These are phyloP conservation scores for Leptodontidium sp. DNA, from an alignment of 2,329 filamentous ascomycete species.

Conservation along the genomic window DNA sequence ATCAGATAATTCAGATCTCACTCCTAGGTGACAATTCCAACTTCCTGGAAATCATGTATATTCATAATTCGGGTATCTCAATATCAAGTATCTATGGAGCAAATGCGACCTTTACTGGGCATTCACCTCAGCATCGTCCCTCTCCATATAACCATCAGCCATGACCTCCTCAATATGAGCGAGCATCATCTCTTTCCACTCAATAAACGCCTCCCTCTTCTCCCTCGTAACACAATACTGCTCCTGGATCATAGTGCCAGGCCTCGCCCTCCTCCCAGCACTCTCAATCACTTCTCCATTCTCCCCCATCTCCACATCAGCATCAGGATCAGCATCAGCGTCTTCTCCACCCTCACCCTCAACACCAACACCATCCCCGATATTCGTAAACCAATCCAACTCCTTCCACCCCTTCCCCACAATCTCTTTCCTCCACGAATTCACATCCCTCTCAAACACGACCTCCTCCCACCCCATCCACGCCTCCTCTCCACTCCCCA, in stretches of 20 bases:
- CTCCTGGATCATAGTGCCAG: constrained; percentile 74
- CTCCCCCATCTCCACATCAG: constrained; percentile 32
- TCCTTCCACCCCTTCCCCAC: constrained; percentile 57
- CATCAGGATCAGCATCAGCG: constrained; percentile 48
- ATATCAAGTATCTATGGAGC: background rate
- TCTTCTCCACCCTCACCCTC: constrained; percentile 44
- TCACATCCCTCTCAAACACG: constrained; percentile 62
- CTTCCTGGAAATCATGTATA: background rate
- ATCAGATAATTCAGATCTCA: background rate
- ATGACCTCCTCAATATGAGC: constrained; percentile 58
- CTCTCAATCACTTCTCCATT: constrained; percentile 26
- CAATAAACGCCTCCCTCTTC: constrained; percentile 65
- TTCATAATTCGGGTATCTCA: constrained; percentile 10
- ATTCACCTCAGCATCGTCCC: constrained; percentile 28
- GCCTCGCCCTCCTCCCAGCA: constrained; percentile 32
- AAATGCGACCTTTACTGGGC: constrained; percentile 16
- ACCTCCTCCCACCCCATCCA: constrained; percentile 61
- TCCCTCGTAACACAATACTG: constrained; percentile 75
- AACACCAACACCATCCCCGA: constrained; percentile 49
- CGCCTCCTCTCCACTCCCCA: constrained; percentile 53
- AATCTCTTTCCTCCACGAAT: constrained; percentile 67
- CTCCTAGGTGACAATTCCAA: no score
- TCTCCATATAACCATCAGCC: constrained; percentile 21
- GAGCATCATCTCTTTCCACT: constrained; percentile 71
- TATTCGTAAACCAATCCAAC: constrained; percentile 66